phyloP scores from a whole-genome alignment of 1,284 basidiomycete species.

The Malassezia caprae region DNA sequence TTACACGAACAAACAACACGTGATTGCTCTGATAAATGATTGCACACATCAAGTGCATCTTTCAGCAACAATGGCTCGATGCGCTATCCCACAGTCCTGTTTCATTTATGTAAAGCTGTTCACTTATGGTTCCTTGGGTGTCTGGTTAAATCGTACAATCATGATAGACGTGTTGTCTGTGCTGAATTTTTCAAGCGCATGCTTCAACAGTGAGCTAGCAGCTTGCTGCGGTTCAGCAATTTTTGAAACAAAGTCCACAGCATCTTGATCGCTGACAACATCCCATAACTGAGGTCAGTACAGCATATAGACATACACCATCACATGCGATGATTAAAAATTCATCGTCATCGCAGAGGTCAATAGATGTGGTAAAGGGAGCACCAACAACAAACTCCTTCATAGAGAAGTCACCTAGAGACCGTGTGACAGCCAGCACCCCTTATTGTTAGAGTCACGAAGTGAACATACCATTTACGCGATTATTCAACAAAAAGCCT shows the following conservation, averaged over 20 bases:
- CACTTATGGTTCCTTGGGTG: neutral
- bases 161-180: slow-evolving; percentile 62
- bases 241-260: slow-evolving; percentile 71
- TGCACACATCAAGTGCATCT: neutral
- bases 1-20: neutral
- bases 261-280: slow-evolving; percentile 80
- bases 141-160: slow-evolving; percentile 33
- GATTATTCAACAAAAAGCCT: slow-evolving; percentile 95
- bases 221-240: slow-evolving; percentile 73
- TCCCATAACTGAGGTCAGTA: slow-evolving; percentile 75
- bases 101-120: neutral
- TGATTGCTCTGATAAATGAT: neutral
- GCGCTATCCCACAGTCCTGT: neutral
- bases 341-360: slow-evolving; percentile 78
- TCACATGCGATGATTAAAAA: slow-evolving; percentile 95
- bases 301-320: slow-evolving; percentile 59
- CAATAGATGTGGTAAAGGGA: slow-evolving; percentile 95
- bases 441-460: slow-evolving; percentile 10
- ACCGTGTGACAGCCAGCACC: slow-evolving; percentile 88
- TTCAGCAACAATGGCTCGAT: neutral
- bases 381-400: slow-evolving; percentile 98
- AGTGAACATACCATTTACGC: slow-evolving; percentile 63
- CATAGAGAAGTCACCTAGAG: slow-evolving; percentile 93
- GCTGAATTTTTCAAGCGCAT: slow-evolving; percentile 76
- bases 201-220: slow-evolving; percentile 65